Conservation (phyloP, 2,329 filamentous ascomycete genomes). For the Sphaceloma murrayae region DNA sequence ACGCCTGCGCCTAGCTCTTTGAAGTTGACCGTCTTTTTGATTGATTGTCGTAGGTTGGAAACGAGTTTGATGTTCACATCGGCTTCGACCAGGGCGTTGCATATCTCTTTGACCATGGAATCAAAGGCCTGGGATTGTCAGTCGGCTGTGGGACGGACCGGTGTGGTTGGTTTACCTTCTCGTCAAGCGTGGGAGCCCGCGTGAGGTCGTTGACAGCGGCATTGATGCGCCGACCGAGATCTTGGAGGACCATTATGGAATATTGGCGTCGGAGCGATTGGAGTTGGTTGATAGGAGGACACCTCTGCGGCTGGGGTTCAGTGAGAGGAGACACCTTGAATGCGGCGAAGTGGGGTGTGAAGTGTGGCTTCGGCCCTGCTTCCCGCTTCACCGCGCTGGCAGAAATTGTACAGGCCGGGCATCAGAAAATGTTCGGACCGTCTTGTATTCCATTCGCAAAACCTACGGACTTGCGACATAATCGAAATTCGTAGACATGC, state of each 20-base stretch:
- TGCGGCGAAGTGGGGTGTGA: conserved; percentile 10
- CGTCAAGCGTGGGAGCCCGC: conserved; percentile 83
- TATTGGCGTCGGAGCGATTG: neutral
- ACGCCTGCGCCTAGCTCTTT: conserved; percentile 81
- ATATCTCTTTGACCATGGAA: conserved; percentile 97
- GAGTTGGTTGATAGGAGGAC: neutral
- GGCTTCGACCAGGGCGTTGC: conserved; percentile 85
- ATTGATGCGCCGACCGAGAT: conserved; percentile 97
- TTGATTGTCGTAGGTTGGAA: conserved; percentile 81
- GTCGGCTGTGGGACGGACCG: neutral
- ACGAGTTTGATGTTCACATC: conserved; percentile 97
- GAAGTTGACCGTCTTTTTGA: conserved; percentile 85
- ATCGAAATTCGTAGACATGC: neutral
- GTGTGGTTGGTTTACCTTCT: conserved; percentile 56
- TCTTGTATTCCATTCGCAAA: neutral
- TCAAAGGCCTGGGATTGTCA: conserved; percentile 65
- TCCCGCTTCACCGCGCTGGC: conserved; percentile 12
- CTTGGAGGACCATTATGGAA: conserved; percentile 84
- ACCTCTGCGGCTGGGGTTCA: no score
- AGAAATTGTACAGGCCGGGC: conserved; percentile 16
- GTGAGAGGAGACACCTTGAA: conserved; percentile 13
- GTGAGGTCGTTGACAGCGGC: conserved; percentile 90
- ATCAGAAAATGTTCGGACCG: conserved; percentile 10
- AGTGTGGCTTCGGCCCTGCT: conserved; percentile 4
- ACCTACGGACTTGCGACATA: neutral